These are phyloP conservation scores for Ulmus americana DNA, from an alignment of 331 rosid genomes.

Conservation along the genomic window DNA sequence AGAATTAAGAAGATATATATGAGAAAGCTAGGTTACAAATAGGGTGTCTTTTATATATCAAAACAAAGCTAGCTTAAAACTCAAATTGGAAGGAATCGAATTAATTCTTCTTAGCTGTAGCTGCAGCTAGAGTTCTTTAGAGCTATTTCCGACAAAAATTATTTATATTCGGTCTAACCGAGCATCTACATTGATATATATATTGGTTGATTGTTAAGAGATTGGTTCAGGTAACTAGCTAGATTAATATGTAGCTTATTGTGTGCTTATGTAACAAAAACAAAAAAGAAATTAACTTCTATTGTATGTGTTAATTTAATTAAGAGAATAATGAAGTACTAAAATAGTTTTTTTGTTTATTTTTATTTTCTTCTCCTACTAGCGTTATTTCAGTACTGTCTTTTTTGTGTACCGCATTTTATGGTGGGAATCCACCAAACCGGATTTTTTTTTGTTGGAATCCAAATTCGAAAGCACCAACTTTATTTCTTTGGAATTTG, in stretches of 20 bases:
- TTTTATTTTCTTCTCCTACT: conserved; percentile 7
- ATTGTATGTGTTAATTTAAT: neutral
- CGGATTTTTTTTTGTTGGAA: conserved; percentile 36
- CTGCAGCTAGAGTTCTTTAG: too few species aligned
- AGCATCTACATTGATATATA: neutral
- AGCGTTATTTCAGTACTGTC: conserved; percentile 4
- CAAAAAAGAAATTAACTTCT: neutral
- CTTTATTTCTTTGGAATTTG: conserved; percentile 35
- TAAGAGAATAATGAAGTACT: neutral
- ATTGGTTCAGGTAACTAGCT: neutral
- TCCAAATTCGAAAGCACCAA: conserved; percentile 77
- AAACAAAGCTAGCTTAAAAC: too few species aligned
- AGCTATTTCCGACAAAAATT: too few species aligned
- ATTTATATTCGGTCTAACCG: too few species aligned
- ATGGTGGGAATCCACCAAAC: conserved; percentile 59
- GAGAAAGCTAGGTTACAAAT: too few species aligned
- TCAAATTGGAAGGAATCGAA: too few species aligned
- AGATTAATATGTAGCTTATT: too few species aligned
- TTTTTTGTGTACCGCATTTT: conserved; percentile 30
- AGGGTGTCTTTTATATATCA: too few species aligned
- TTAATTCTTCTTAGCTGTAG: too few species aligned
- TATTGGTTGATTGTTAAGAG: neutral
- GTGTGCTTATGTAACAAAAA: too few species aligned
- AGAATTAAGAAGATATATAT: too few species aligned
- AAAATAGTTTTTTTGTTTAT: neutral